Base-by-base conservation (phyloP, 164 flowering plant species). In the Stephania yunnanensis region DNA sequence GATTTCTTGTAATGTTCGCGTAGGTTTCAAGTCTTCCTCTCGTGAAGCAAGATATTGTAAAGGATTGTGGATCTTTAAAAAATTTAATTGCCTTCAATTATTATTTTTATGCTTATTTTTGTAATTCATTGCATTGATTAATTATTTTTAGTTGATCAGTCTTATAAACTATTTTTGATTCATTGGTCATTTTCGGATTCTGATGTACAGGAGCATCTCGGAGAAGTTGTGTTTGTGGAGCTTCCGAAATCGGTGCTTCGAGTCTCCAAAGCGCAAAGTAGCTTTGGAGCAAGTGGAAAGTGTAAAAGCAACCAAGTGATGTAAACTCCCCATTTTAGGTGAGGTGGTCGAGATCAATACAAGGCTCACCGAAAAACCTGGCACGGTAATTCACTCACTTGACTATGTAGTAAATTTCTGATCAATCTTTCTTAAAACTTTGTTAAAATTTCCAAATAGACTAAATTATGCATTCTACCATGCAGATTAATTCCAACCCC, bases 301-400 rank as follows among this genome's bases (percentile, higher is more conserved):
- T 89, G 99, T 96, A 7, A 96, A 96, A 82, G 99, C 99, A 73
- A 96, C 97, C 13, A n/a, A 94, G 99, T 85, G 98, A 94, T 80
- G 76, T 96, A 13, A 92, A 90, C 77, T 92, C n/a, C 99, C 99
- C 4, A 80, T 96, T 81, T 92, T 97, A 6, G 99, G 99, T 12
- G 91, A 94, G 78, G 75, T 96, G 73, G 86, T 92, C 52, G 97
- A 91, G 84, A 86, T 96, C 75, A 96, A 96, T 78, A 10, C 89
- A 4, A 84, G 86, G 88, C 94, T 96, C 7, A 80, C 74, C 19
- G 94, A 89, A 29, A 0, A 90, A 3, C 98, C 97, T 72, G 98
- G 96, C 25, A 65, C 84, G 93, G 99, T 95, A 89, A 85, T 73
- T 78, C 31, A 65, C 42, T 50, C 3, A 8, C 22, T 50, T 68